Percentiles rank a stretch among this genome's conserved stretches.
phyloP scores from a whole-genome alignment of 1,139 yeast species.

The Blastobotrys proliferans region DNA sequence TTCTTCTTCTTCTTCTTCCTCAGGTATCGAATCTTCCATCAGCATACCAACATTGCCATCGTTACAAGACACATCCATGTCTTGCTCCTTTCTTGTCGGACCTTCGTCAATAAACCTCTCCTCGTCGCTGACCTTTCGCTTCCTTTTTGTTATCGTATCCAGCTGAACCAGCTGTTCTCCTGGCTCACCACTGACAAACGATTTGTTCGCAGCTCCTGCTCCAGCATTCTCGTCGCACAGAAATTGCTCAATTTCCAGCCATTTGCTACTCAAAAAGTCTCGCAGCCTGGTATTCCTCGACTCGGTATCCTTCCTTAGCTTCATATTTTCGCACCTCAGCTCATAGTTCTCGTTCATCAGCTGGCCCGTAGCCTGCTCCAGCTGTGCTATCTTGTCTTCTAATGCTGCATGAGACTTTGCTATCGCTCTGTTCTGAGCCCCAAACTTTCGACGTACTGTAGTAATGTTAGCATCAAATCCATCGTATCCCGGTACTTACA shows the following conservation, averaged over 20 bases:
- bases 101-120: slow-evolving; percentile 3
- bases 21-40: slow-evolving; percentile 3
- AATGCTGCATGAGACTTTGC: slow-evolving; percentile 28
- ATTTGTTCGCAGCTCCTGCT: background rate
- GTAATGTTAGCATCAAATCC: too few species aligned
- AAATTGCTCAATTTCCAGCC: slow-evolving; percentile 10
- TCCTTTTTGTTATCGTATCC: slow-evolving; percentile 7
- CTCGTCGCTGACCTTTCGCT: slow-evolving; percentile 9
- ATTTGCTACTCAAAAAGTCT: slow-evolving; percentile 2
- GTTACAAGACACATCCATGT: background rate
- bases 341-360: slow-evolving; percentile 25
- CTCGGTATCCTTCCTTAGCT: slow-evolving; percentile 13
- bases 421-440: slow-evolving; percentile 27
- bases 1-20: slow-evolving; percentile 9
- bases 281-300: background rate
- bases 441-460: slow-evolving; percentile 23
- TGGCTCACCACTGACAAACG: background rate
- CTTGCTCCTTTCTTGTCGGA: too few species aligned
- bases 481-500: background rate
- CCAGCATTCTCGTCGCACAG: slow-evolving; percentile 4
- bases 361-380: slow-evolving; percentile 23
- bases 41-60: background rate
- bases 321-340: slow-evolving; percentile 22
- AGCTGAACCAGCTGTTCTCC: slow-evolving; percentile 4
- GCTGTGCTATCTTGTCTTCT: slow-evolving; percentile 23